Conservation (phyloP, 176 grass and related monocot species). For the Oryza glumipatula region DNA sequence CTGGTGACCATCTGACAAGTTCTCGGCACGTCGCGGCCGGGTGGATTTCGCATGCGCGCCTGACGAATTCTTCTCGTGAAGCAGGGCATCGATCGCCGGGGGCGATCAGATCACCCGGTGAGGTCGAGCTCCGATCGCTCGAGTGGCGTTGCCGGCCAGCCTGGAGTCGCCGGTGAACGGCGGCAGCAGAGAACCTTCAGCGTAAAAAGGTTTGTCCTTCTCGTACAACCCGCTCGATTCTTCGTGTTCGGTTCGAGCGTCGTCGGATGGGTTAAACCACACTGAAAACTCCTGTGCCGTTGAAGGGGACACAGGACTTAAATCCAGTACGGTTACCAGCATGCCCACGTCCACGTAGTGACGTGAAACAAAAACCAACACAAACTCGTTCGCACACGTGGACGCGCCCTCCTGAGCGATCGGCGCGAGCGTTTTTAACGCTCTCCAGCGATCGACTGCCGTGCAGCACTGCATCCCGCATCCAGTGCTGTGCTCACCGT, state of each 20-base stretch:
- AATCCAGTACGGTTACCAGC: no score
- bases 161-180: background rate
- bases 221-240: background rate
- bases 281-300: no score
- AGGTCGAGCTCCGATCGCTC: background rate
- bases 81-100: background rate
- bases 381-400: constrained; percentile 20
- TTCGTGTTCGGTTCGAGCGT: no score
- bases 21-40: background rate
- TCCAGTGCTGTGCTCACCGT: background rate
- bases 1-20: no score
- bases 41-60: background rate
- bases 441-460: background rate
- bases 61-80: background rate
- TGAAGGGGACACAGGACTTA: no score
- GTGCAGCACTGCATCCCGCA: background rate
- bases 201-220: background rate
- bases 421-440: constrained; percentile 3
- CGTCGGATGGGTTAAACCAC: no score
- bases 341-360: background rate
- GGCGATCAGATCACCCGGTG: background rate
- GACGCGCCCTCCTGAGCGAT: constrained; percentile 29
- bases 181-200: background rate
- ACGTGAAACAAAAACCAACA: background rate
- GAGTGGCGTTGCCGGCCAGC: background rate